phyloP scores from a whole-genome alignment of 805 yeast species.

The Metschnikowia kofuensis region DNA sequence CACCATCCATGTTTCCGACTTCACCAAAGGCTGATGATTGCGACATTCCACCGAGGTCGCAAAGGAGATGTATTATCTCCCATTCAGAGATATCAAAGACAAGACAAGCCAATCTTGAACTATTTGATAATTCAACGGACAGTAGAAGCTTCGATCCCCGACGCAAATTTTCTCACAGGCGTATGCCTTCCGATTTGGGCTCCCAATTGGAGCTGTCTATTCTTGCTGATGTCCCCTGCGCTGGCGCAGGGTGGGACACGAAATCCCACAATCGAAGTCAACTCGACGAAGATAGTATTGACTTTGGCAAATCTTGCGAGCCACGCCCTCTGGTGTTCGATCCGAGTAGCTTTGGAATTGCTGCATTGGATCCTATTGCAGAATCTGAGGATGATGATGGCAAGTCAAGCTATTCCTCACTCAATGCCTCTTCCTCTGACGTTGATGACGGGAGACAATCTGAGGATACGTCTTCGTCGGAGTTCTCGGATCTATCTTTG shows the following conservation, averaged over 20 bases:
- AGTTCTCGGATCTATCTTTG: conserved; percentile 37
- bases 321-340: conserved; percentile 21
- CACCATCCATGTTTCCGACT: conserved; percentile 14
- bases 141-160: conserved; percentile 16
- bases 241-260: conserved; percentile 10
- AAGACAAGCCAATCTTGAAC: too few species aligned
- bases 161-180: conserved; percentile 16
- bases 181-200: conserved; percentile 16
- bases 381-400: conserved; percentile 29
- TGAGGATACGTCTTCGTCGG: conserved; percentile 17
- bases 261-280: conserved; percentile 8
- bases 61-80: conserved; percentile 20
- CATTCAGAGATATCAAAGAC: background rate
- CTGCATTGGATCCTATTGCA: conserved; percentile 39
- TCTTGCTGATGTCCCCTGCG: conserved; percentile 1
- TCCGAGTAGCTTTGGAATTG: conserved; percentile 21
- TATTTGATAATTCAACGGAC: background rate
- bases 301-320: conserved; percentile 8
- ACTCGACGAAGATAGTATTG: conserved; percentile 8
- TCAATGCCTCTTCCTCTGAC: conserved; percentile 26
- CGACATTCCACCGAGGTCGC: conserved; percentile 24
- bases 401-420: conserved; percentile 10
- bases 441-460: conserved; percentile 21
- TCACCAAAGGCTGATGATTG: conserved; percentile 17
- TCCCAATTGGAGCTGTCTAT: conserved; percentile 3